Evolutionary conservation across 2,329 filamentous ascomycete species (phyloP).

Genomic region (Boeremia lycopersici): DNA sequence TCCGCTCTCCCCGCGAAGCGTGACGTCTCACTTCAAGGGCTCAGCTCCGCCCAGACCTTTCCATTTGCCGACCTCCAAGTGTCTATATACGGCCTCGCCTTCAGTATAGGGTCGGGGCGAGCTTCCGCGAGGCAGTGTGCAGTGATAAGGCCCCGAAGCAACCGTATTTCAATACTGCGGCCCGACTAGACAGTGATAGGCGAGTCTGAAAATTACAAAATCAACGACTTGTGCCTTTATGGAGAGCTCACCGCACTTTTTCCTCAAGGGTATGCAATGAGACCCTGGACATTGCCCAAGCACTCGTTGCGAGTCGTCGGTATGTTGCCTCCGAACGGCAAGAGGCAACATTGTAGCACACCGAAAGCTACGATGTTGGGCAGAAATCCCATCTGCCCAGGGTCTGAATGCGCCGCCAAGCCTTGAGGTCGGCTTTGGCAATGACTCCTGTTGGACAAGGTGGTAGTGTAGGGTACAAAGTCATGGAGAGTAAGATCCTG

Average conservation of each 20-base stretch:
- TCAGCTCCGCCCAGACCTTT: neutral
- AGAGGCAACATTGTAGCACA: neutral
- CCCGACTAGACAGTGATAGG: slow-evolving; percentile 14
- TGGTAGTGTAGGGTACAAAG: neutral
- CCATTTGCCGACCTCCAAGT: slow-evolving; percentile 2
- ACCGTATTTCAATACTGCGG: neutral
- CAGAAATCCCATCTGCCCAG: neutral
- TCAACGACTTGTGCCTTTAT: neutral
- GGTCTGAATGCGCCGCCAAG: neutral
- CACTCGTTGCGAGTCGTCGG: neutral
- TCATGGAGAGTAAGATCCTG: neutral
- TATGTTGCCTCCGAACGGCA: neutral
- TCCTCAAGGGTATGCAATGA: neutral
- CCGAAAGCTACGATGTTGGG: neutral
- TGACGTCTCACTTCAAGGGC: slow-evolving; percentile 4
- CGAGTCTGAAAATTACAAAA: neutral
- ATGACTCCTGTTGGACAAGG: neutral
- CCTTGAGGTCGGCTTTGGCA: neutral
- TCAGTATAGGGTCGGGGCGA: neutral
- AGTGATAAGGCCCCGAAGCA: neutral
- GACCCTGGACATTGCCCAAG: neutral
- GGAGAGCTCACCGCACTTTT: neutral
- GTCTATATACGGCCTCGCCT: neutral
- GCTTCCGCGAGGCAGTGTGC: neutral
- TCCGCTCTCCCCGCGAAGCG: slow-evolving; percentile 9